phyloP scores from a whole-genome alignment of 1,284 basidiomycete genomes.

The Leccinum solheimii region DNA sequence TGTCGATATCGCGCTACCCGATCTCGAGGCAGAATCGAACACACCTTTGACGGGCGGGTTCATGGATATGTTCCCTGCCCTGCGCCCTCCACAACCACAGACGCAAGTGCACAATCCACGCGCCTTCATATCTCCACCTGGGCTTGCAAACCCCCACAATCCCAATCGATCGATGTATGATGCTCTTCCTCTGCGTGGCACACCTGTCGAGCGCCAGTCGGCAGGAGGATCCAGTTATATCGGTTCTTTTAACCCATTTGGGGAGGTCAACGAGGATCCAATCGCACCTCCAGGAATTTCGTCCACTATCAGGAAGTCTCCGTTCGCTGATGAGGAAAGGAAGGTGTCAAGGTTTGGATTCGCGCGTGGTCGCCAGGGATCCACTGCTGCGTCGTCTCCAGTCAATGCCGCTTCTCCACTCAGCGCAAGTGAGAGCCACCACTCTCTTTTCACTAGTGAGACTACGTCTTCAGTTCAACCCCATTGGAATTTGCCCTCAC shows the following conservation, averaged over 20 bases:
- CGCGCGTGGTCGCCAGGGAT: slow-evolving; percentile 68
- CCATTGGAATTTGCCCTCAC: slow-evolving; percentile 50
- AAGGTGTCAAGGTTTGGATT: slow-evolving; percentile 84
- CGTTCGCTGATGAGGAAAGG: slow-evolving; percentile 58
- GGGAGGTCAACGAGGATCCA: slow-evolving; percentile 52
- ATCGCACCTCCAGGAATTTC: slow-evolving; percentile 17
- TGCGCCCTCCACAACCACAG: slow-evolving; percentile 40
- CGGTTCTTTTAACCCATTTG: slow-evolving; percentile 79
- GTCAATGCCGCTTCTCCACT: slow-evolving; percentile 58
- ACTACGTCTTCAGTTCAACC: slow-evolving; percentile 40
- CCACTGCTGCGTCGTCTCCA: slow-evolving; percentile 59
- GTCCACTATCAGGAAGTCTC: slow-evolving; percentile 28
- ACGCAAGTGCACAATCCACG: slow-evolving; percentile 33
- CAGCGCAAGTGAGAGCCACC: slow-evolving; percentile 50
- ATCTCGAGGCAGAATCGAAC: slow-evolving; percentile 53
- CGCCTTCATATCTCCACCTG: slow-evolving; percentile 51
- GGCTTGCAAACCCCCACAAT: slow-evolving; percentile 49
- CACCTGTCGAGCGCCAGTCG: slow-evolving; percentile 47
- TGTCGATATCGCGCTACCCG: slow-evolving; percentile 45
- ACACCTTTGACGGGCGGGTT: slow-evolving; percentile 61
- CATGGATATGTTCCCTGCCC: slow-evolving; percentile 63
- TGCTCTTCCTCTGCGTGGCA: slow-evolving; percentile 41
- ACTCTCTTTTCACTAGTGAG: slow-evolving; percentile 46
- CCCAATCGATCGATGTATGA: slow-evolving; percentile 55
- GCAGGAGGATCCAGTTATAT: slow-evolving; percentile 55